Percentiles rank a stretch among this genome's conserved stretches.
Evolutionary conservation across 768 basidiomycete species (phyloP).

Genomic region (Tylopilus plumbeoviolaceoides): DNA sequence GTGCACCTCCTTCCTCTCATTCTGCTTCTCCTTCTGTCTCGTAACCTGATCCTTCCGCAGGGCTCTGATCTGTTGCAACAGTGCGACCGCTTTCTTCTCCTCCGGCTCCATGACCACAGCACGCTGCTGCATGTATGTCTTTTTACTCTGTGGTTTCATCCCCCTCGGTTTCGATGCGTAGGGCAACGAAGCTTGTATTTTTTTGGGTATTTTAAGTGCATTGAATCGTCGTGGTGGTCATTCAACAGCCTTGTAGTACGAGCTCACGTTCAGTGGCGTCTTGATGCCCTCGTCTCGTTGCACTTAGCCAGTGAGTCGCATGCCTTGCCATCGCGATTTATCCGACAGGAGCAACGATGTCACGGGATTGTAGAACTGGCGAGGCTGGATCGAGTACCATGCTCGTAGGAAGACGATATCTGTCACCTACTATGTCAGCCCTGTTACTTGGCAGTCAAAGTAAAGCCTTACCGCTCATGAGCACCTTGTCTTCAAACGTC

Average conservation of each 20-base stretch:
- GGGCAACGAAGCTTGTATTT: conserved; percentile 86
- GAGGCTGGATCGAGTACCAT: conserved; percentile 95
- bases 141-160: conserved; percentile 64
- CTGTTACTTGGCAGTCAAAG: no score
- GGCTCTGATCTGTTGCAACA: conserved; percentile 85
- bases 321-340: conserved; percentile 84
- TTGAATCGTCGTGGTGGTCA: conserved; percentile 86
- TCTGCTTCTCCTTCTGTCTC: conserved; percentile 81
- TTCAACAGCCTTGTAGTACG: conserved; percentile 81
- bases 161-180: conserved; percentile 90
- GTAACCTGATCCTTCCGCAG: conserved; percentile 83
- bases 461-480: no score
- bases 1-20: conserved; percentile 64
- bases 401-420: conserved; percentile 94
- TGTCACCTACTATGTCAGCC: no score
- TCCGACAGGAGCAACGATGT: conserved; percentile 83
- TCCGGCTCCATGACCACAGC: no score
- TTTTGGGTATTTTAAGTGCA: conserved; percentile 80
- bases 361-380: no score
- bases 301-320: conserved; percentile 93
- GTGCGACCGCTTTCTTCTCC: no score
- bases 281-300: conserved; percentile 81
- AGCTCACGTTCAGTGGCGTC: conserved; percentile 78
- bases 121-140: conserved; percentile 89
- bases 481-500: no score